Evolutionary conservation across 1,139 yeast genomes (phyloP), one percentile per base, ranked within the genome.

Genomic region (Hanseniaspora uvarum): DNA sequence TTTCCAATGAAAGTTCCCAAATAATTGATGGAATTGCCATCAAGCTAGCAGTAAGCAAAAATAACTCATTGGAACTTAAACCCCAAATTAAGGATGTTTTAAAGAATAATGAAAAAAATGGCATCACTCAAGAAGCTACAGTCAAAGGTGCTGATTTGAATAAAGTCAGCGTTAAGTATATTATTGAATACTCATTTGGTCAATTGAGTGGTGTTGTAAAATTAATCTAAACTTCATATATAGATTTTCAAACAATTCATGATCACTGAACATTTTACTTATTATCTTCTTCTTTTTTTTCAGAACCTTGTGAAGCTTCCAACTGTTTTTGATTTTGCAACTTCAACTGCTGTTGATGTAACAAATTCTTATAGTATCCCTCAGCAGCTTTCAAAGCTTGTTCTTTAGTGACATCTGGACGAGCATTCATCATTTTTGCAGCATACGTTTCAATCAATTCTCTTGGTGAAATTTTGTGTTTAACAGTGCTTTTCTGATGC

Each of bases 1-100:
- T 77, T 58, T 68, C 80, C 10, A 80, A 78, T 63, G 61, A 69
- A 57, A 70, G 65, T 57, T 70, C 70, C 61, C 72, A 72, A 56
- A 74, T 74, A 61, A 73, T 79, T 55, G 69, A 73, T 53, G 74
- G 76, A 57, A 68, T 89, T 49, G 79, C 79, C 60, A 81, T 87
- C 63, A 75, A 84, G 65, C 70, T 87, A 54, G 96, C 97, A 0
- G 95, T 85, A 39, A 94, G 96, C 49, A 86, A 84, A 65, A 66
- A 77, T 23, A 79, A 85, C 63, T 76, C 75, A 56, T 73, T 89
- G 59, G 73, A 72, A 49, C 75, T 89, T 69, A 74, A 78, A 56
- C 82, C 95, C 0, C 94, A 87, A 62, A 75, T 87, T 8, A 76
- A 80, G 41, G 80, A 77, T 55, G 61, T 67, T 14, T 63, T 88